A percentile compares a stretch with the other conserved stretches of the same genome.
These are phyloP conservation scores for Aureobasidium vineae DNA, from an alignment of 2,329 filamentous ascomycete genomes.

Conservation along the genomic window DNA sequence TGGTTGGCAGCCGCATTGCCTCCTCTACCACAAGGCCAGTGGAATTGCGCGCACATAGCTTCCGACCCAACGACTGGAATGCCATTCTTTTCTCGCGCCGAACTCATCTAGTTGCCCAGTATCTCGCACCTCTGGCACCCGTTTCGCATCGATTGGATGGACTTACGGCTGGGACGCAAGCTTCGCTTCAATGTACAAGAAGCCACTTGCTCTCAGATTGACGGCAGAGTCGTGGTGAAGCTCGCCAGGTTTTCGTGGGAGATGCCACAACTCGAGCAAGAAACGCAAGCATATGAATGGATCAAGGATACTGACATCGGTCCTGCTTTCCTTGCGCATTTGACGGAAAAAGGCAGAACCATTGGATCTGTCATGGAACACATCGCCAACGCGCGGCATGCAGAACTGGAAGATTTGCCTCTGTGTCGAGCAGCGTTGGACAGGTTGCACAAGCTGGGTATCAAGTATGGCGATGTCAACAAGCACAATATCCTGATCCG, in stretches of 20 bases:
- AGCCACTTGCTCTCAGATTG: conserved; percentile 9
- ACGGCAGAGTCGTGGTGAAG: conserved; percentile 38
- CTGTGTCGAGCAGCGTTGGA: conserved; percentile 35
- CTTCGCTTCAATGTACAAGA: conserved; percentile 31
- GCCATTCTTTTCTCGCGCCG: conserved; percentile 26
- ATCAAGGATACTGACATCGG: conserved; percentile 40
- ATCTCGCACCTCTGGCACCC: conserved; percentile 42
- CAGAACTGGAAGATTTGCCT: conserved; percentile 35
- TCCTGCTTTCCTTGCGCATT: conserved; percentile 43
- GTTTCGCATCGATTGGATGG: conserved; percentile 39
- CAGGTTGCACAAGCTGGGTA: conserved; percentile 40
- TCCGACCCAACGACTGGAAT: conserved; percentile 32
- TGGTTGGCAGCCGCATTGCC: conserved; percentile 40
- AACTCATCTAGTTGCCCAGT: conserved; percentile 22
- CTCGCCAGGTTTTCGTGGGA: conserved; percentile 44
- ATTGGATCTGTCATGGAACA: conserved; percentile 44
- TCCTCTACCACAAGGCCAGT: conserved; percentile 42
- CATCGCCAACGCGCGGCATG: conserved; percentile 34
- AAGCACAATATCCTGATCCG: conserved; percentile 42
- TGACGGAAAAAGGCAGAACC: conserved; percentile 42
- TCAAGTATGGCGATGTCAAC: conserved; percentile 44
- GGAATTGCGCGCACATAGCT: conserved; percentile 44
- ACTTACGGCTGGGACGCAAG: conserved; percentile 32
- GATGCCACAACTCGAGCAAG: conserved; percentile 40
- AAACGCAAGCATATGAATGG: conserved; percentile 43